These are phyloP conservation scores for Cladosporium sp. DNA, from an alignment of 2,329 filamentous ascomycete species.

Conservation along the genomic window DNA sequence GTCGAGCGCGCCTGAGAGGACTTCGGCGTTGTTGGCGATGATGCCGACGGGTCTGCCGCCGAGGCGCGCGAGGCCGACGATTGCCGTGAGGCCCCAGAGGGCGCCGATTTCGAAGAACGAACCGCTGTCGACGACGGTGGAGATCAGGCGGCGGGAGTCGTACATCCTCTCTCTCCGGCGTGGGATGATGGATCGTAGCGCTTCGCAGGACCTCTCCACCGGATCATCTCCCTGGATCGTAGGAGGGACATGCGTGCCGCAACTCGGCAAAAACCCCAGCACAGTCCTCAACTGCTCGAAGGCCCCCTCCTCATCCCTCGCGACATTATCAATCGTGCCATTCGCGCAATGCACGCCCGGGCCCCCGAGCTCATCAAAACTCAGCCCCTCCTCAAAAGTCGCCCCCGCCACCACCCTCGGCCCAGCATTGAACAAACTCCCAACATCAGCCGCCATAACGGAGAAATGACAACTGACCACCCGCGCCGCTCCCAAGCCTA, in stretches of 20 bases:
- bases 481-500: conserved; percentile 59
- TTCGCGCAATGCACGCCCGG: conserved; percentile 61
- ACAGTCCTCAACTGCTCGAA: conserved; percentile 58
- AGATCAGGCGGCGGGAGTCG: conserved; percentile 55
- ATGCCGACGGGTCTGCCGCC: conserved; percentile 56
- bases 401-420: conserved; percentile 59
- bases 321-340: conserved; percentile 63
- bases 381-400: conserved; percentile 61
- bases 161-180: conserved; percentile 58
- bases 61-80: conserved; percentile 57
- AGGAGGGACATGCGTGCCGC: conserved; percentile 53
- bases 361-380: conserved; percentile 56
- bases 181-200: conserved; percentile 54
- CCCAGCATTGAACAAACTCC: conserved; percentile 60
- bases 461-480: conserved; percentile 61
- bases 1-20: conserved; percentile 55
- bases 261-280: conserved; percentile 55
- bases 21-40: conserved; percentile 57
- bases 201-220: conserved; percentile 44
- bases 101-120: conserved; percentile 63
- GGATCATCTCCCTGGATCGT: conserved; percentile 42
- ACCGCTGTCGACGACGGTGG: conserved; percentile 50
- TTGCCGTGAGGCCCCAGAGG: conserved; percentile 59
- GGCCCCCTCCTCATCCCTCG: conserved; percentile 56
- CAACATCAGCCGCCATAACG: conserved; percentile 62